These are phyloP conservation scores for Striga asiatica DNA, from an alignment of 257 asterid genomes.

Conservation along the genomic window DNA sequence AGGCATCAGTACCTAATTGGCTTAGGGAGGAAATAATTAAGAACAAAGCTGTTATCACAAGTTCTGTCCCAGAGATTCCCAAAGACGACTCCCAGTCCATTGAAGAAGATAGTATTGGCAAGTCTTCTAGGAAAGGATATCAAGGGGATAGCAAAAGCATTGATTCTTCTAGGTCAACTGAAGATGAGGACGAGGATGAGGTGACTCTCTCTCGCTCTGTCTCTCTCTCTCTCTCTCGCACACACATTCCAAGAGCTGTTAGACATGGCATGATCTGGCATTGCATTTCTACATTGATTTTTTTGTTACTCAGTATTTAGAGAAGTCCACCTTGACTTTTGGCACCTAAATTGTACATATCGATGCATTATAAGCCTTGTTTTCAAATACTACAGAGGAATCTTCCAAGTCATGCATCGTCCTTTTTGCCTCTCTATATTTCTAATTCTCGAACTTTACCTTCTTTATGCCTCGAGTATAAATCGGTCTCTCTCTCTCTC, in stretches of 20 bases:
- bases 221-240: neutral
- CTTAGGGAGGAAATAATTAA: slow-evolving; percentile 93
- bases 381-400: neutral
- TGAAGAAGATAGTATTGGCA: slow-evolving; percentile 58
- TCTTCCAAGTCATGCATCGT: neutral
- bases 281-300: neutral
- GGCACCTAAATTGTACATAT: neutral
- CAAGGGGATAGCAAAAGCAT: slow-evolving; percentile 58
- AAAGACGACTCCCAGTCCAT: slow-evolving; percentile 44
- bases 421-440: neutral
- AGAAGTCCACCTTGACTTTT: neutral
- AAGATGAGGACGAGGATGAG: slow-evolving; percentile 82
- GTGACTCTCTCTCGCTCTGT: slow-evolving; percentile 18
- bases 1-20: slow-evolving; percentile 98
- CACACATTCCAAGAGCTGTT: neutral
- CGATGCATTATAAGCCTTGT: neutral
- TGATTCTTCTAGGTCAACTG: slow-evolving; percentile 62
- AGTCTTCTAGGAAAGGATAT: slow-evolving; percentile 45
- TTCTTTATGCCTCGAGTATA: slow-evolving; percentile 7
- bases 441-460: neutral
- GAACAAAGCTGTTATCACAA: slow-evolving; percentile 69
- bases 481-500: slow-evolving; percentile 6
- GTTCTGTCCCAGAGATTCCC: slow-evolving; percentile 32
- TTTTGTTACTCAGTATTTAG: neutral
- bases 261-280: slow-evolving; percentile 5